Conservation (phyloP, 2,329 filamentous ascomycete species). For the Aspergillus thermomutatus region DNA sequence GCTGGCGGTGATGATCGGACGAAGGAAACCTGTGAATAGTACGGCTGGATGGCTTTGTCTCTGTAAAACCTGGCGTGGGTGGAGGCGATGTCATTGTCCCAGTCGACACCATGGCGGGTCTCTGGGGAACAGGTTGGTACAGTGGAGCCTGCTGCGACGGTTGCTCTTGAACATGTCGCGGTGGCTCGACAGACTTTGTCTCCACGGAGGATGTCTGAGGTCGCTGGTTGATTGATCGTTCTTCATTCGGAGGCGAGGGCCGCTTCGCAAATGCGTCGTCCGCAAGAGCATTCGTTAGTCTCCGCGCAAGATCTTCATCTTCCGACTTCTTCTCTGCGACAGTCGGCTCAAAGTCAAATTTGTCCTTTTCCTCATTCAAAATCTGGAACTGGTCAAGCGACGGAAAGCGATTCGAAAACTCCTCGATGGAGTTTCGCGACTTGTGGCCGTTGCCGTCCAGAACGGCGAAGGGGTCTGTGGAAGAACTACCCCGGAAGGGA, state of each 20-base stretch:
- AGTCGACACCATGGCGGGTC: slow-evolving; percentile 59
- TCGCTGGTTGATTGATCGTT: slow-evolving; percentile 22
- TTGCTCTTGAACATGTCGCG: slow-evolving; percentile 22
- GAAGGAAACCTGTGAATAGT: slow-evolving; percentile 56
- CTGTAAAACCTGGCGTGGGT: slow-evolving; percentile 36
- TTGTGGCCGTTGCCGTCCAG: slow-evolving; percentile 66
- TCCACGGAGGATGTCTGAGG: slow-evolving; percentile 23
- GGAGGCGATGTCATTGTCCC: slow-evolving; percentile 74
- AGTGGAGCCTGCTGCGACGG: slow-evolving; percentile 27
- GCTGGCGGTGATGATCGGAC: slow-evolving; percentile 41
- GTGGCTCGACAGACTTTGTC: slow-evolving; percentile 20
- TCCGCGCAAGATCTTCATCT: slow-evolving; percentile 58
- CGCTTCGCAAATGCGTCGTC: slow-evolving; percentile 74
- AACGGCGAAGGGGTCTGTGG: slow-evolving; percentile 83
- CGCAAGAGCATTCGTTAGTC: slow-evolving; percentile 71
- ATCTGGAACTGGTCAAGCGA: slow-evolving; percentile 91
- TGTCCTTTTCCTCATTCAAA: slow-evolving; percentile 75
- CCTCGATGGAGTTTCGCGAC: slow-evolving; percentile 59
- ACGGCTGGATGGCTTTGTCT: slow-evolving; percentile 29
- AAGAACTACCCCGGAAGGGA: slow-evolving; percentile 61
- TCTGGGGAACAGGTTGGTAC: slow-evolving; percentile 46
- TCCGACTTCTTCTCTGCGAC: slow-evolving; percentile 41
- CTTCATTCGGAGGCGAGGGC: slow-evolving; percentile 30
- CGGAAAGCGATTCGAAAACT: slow-evolving; percentile 81
- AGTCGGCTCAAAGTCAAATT: slow-evolving; percentile 74